Evolutionary conservation across 352 stramenopile species (phyloP), one percentile per base, ranked within the genome.

Genomic region (Globisporangium alternatum): DNA sequence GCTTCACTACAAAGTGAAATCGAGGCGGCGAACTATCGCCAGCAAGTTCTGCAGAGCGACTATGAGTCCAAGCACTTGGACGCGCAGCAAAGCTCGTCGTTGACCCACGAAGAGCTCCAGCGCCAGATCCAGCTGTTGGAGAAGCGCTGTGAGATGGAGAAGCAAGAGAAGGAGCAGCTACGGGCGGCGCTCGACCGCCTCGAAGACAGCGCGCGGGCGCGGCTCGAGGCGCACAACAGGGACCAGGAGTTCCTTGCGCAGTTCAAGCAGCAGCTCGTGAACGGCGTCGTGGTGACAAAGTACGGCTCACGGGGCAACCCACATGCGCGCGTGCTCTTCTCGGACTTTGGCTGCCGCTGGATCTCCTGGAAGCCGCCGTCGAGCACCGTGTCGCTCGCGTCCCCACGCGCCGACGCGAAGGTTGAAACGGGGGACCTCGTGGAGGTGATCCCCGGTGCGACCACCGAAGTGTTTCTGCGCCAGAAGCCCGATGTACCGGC

Each of bases 181-280:
- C 70, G 76, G 10, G 30, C 19, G 0, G 75, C 69, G 12, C 65
- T 90, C 9, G 60, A 80, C 33, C 53, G 54, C 8, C 64, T 87
- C 7, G 68, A 84, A 57, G 71, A 56, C 31, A 64, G 67, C 10
- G 65, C 68, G 21, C 69, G 64, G 17, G 56, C 63, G 0, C 68
- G 67, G 7, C 62, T 71, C 12, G 74, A 75, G 33, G 56, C 64
- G 9, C 59, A 83, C 48, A 63, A 44, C 19, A 76, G 72, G 21
- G 79, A 88, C 8, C 68, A 79, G 28, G 68, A 80, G 33, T 70
- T 74, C 45, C 74, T 90, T 3, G 48, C 62, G 17, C 71, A 81
- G 49, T 88, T 88, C 68, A 90, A 90, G 68, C 67, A 76, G 60
- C 70, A 83, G 39, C 72, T 89, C 43, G 72, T 73, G 31, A 70